These are phyloP conservation scores for Verticillium klebahnii DNA, from an alignment of 2,329 filamentous ascomycete species.

Conservation along the genomic window DNA sequence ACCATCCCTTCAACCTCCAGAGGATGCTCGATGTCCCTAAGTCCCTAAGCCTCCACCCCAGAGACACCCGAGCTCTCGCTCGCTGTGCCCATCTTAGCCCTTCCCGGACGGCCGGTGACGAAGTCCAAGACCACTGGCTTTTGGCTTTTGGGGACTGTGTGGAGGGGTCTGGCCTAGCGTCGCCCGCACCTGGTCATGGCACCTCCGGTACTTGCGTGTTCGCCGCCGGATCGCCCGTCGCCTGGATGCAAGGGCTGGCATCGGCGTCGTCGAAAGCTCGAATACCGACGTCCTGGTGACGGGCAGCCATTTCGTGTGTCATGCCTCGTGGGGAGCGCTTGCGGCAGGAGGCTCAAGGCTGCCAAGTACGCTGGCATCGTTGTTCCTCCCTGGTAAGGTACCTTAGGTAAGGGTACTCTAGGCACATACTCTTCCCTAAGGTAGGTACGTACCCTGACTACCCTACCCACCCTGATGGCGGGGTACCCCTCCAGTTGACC, in stretches of 20 bases:
- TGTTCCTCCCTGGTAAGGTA: too few relatives aligned
- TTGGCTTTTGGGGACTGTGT: constrained; percentile 2
- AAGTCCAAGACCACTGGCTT: constrained; percentile 6
- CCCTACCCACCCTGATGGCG: not conserved
- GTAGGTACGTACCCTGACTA: too few relatives aligned
- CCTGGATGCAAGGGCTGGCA: not conserved
- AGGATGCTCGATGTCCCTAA: too few relatives aligned
- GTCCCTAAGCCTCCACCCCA: not conserved
- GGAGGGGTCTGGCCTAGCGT: not conserved
- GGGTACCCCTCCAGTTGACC: not conserved
- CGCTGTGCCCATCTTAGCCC: constrained; percentile 4
- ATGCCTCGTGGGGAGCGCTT: not conserved
- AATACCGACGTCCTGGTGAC: not conserved
- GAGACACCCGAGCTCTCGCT: not conserved
- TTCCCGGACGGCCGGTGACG: constrained; percentile 11
- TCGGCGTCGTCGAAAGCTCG: not conserved
- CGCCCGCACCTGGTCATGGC: not conserved
- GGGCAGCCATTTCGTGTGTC: not conserved
- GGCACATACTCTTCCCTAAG: too few relatives aligned
- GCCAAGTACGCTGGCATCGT: not conserved
- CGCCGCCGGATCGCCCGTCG: not conserved
- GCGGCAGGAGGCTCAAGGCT: not conserved
- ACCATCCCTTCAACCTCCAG: too few relatives aligned
- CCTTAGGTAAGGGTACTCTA: too few relatives aligned
- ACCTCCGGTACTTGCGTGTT: not conserved